These are phyloP conservation scores for Hirsutella minnesotensis DNA, from an alignment of 2,329 filamentous ascomycete species.

Conservation along the genomic window DNA sequence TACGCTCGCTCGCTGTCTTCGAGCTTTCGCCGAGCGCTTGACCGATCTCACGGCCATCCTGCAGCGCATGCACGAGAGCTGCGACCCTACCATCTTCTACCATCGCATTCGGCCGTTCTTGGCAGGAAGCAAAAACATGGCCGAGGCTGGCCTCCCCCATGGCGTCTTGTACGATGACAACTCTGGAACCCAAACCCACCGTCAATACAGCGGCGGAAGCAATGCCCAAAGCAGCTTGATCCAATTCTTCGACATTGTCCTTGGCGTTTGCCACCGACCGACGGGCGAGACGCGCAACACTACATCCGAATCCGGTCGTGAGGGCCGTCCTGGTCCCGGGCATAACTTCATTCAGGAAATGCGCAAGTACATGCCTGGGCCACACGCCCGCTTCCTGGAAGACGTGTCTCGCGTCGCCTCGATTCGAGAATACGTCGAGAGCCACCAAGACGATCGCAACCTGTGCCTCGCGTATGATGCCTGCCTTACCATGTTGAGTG, in stretches of 20 bases:
- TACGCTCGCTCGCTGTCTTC: constrained; percentile 68
- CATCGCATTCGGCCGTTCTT: constrained; percentile 92
- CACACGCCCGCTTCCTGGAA: constrained; percentile 78
- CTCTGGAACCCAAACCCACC: constrained; percentile 53
- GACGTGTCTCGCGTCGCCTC: constrained; percentile 73
- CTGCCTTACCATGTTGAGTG: constrained; percentile 58
- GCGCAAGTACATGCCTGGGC: constrained; percentile 92
- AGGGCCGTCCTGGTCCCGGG: constrained; percentile 24
- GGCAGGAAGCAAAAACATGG: constrained; percentile 96
- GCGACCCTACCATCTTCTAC: constrained; percentile 91
- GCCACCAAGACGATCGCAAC: constrained; percentile 45
- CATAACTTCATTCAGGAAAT: constrained; percentile 95
- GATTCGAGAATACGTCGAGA: constrained; percentile 71
- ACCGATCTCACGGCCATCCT: constrained; percentile 74
- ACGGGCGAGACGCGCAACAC: constrained; percentile 58
- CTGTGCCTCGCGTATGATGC: constrained; percentile 80
- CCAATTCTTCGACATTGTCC: constrained; percentile 89
- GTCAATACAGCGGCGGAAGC: constrained; percentile 84
- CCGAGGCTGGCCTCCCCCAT: constrained; percentile 75
- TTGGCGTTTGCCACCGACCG: constrained; percentile 81
- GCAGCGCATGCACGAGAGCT: constrained; percentile 87
- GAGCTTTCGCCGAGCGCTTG: constrained; percentile 71
- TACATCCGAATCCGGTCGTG: constrained; percentile 24
- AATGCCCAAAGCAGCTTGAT: constrained; percentile 96
- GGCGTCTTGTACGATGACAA: constrained; percentile 84